Conservation (phyloP, 1,139 yeast species). For the Debaryomyces sp. region DNA sequence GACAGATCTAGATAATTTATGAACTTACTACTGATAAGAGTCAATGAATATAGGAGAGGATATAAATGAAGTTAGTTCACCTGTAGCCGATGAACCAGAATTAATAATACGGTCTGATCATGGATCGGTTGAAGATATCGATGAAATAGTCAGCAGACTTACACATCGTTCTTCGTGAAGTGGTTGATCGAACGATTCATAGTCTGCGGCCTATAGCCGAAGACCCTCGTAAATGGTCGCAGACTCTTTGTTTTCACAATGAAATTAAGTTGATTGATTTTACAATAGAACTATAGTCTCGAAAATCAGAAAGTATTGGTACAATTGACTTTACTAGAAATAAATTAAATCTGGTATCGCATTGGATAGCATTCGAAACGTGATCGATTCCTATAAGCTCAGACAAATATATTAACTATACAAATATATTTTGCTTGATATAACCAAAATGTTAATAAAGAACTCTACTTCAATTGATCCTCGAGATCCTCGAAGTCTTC, state of each 20-base stretch:
- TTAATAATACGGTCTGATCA: background rate
- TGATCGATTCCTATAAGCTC: background rate
- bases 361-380: too few species aligned
- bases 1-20: background rate
- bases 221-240: background rate
- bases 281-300: background rate
- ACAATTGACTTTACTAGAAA: background rate
- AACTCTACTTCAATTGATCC: constrained; percentile 17
- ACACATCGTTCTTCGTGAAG: background rate
- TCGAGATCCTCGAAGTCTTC: constrained; percentile 61
- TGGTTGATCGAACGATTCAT: background rate
- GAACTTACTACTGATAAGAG: background rate
- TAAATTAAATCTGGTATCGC: background rate
- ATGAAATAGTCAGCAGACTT: background rate
- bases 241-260: background rate
- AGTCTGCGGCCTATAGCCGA: background rate
- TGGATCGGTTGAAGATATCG: background rate
- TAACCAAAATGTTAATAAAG: background rate
- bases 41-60: background rate
- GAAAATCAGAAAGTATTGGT: background rate
- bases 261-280: background rate
- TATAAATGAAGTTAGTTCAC: background rate
- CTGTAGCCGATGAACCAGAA: background rate
- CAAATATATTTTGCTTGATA: background rate
- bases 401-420: background rate